phyloP scores from a whole-genome alignment of 2,329 filamentous ascomycete species.

The Pseudogymnoascus sp. region DNA sequence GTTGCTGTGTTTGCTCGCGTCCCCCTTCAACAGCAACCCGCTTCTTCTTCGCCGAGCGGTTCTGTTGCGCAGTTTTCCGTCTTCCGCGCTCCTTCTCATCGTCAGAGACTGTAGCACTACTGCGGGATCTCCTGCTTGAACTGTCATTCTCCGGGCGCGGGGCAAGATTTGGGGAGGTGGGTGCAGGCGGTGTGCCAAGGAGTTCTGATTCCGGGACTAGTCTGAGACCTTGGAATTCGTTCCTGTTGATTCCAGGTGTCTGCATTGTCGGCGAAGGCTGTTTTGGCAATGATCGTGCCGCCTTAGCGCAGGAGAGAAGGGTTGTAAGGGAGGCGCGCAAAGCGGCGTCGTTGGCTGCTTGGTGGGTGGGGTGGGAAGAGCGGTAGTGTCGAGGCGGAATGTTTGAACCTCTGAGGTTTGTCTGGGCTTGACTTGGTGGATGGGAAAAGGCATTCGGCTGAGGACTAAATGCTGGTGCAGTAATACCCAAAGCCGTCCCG shows the following conservation, averaged over 20 bases:
- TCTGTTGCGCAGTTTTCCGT: not conserved
- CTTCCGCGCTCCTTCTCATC: slow-evolving; percentile 3
- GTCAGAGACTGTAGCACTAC: not conserved
- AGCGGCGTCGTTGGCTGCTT: slow-evolving; percentile 86
- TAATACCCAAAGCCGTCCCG: slow-evolving; percentile 65
- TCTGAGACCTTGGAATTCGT: slow-evolving; percentile 48
- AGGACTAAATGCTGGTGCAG: slow-evolving; percentile 59
- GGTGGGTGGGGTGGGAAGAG: slow-evolving; percentile 45
- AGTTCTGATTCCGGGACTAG: slow-evolving; percentile 56
- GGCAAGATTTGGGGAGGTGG: slow-evolving; percentile 23
- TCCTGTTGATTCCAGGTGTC: slow-evolving; percentile 18
- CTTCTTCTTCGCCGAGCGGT: slow-evolving; percentile 37
- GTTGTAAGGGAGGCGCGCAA: slow-evolving; percentile 90
- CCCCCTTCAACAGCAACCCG: slow-evolving; percentile 31
- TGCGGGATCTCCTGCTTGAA: slow-evolving; percentile 2
- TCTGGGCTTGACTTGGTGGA: slow-evolving; percentile 49
- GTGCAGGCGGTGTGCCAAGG: slow-evolving; percentile 31
- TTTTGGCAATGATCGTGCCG: slow-evolving; percentile 75
- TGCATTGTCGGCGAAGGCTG: slow-evolving; percentile 24
- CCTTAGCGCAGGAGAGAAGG: slow-evolving; percentile 87
- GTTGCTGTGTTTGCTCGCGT: slow-evolving; percentile 8
- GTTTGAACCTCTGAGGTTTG: slow-evolving; percentile 26
- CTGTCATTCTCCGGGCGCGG: slow-evolving; percentile 37
- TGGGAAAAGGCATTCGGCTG: slow-evolving; percentile 91
- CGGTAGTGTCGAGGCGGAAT: slow-evolving; percentile 30